These are phyloP conservation scores for Saccharomyces eubayanus DNA, from an alignment of 805 yeast genomes.

Conservation along the genomic window DNA sequence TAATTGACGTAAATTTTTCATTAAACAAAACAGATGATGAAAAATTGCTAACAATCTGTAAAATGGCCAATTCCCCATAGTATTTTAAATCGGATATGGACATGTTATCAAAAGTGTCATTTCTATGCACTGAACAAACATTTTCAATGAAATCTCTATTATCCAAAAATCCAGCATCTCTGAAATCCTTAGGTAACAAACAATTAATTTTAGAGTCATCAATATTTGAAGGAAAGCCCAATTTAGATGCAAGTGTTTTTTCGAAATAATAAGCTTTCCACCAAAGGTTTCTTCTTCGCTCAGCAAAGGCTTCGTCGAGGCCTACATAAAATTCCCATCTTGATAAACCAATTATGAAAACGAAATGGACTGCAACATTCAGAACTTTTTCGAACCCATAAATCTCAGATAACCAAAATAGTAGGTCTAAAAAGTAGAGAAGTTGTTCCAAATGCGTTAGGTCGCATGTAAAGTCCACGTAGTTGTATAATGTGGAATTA, in stretches of 20 bases:
- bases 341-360: constrained; percentile 21
- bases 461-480: constrained; percentile 9
- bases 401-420: constrained; percentile 21
- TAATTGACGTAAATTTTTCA: constrained; percentile 24
- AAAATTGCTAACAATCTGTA: constrained; percentile 16
- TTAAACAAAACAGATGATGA: constrained; percentile 17
- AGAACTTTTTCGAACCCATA: constrained; percentile 18
- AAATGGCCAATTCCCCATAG: constrained; percentile 18
- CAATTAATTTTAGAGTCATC: constrained; percentile 19
- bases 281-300: constrained; percentile 23
- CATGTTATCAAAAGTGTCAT: constrained; percentile 12
- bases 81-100: constrained; percentile 6
- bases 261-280: constrained; percentile 27
- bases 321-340: constrained; percentile 32
- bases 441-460: constrained; percentile 22
- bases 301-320: constrained; percentile 25
- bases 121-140: constrained; percentile 7
- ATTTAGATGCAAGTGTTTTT: constrained; percentile 9
- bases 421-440: constrained; percentile 17
- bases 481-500: constrained; percentile 18
- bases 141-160: constrained; percentile 12
- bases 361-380: constrained; percentile 18
- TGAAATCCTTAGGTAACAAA: constrained; percentile 19
- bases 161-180: constrained; percentile 21
- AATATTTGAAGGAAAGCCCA: constrained; percentile 18